Conservation (phyloP, 2,329 filamentous ascomycete genomes). For the Sphaerulina musiva region DNA sequence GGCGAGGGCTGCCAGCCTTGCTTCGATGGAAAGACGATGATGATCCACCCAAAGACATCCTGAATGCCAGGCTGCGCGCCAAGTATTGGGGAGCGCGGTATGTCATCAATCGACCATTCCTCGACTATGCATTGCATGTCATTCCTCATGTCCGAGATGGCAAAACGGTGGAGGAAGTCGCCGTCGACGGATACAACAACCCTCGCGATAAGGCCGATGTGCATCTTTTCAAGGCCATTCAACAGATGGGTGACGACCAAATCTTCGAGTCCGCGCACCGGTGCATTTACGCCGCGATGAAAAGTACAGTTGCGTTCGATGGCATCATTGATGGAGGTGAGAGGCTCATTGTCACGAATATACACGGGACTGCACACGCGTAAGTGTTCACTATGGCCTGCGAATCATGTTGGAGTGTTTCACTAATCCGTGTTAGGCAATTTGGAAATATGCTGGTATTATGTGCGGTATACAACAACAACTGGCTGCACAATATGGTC, state of each 20-base stretch:
- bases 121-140: constrained; percentile 54
- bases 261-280: constrained; percentile 32
- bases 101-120: constrained; percentile 77
- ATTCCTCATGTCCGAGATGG: constrained; percentile 31
- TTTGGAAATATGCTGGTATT: constrained; percentile 95
- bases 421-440: constrained; percentile 57
- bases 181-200: constrained; percentile 29
- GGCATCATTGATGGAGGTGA: constrained; percentile 49
- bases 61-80: constrained; percentile 74
- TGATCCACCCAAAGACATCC: constrained; percentile 65
- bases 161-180: constrained; percentile 22
- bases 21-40: constrained; percentile 63
- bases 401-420: not conserved
- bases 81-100: constrained; percentile 93
- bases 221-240: constrained; percentile 34
- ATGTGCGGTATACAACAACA: constrained; percentile 63
- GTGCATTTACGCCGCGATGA: constrained; percentile 68
- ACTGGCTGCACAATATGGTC: constrained; percentile 53
- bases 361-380: constrained; percentile 93
- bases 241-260: constrained; percentile 23
- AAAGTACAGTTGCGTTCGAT: constrained; percentile 80
- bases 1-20: constrained; percentile 42
- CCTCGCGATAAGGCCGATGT: constrained; percentile 31
- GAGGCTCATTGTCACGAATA: constrained; percentile 79
- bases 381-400: constrained; percentile 49